phyloP scores from a whole-genome alignment of 2,329 filamentous ascomycete genomes.

The Neopestalotiopsis rosae region DNA sequence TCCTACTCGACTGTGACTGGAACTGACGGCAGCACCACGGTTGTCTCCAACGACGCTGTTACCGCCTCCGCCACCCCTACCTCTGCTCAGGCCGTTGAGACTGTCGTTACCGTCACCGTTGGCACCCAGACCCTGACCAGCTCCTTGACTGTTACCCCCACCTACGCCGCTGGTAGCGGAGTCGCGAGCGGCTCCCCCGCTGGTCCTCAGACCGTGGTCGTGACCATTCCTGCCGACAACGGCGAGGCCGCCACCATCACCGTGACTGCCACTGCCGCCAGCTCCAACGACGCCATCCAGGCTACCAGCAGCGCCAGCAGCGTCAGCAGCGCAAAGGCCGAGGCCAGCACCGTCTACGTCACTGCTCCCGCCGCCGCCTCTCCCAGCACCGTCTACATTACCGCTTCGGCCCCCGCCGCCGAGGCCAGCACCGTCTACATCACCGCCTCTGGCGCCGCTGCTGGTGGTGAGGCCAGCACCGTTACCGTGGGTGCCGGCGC shows the following conservation, averaged over 20 bases:
- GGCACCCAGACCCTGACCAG: conserved; percentile 7
- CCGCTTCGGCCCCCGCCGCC: conserved; percentile 15
- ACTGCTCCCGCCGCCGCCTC: conserved; percentile 2
- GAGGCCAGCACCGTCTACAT: conserved; percentile 21
- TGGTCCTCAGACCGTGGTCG: conserved; percentile 15
- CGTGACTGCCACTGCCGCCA: conserved; percentile 27
- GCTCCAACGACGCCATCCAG: conserved; percentile 21
- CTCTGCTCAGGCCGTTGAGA: conserved; percentile 16
- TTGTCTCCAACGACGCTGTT: conserved; percentile 17
- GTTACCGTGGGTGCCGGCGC: conserved; percentile 16
- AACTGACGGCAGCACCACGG: conserved; percentile 8
- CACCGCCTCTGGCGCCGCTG: conserved; percentile 19
- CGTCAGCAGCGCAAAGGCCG: conserved; percentile 13
- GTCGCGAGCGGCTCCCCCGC: conserved; percentile 8
- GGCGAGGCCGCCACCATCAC: conserved; percentile 23
- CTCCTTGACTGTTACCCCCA: conserved; percentile 15
- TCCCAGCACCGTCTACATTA: conserved; percentile 1
- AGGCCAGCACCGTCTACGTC: conserved; percentile 14
- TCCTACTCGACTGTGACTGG: background rate
- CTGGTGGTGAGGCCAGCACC: conserved; percentile 23
- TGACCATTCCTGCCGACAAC: conserved; percentile 18
- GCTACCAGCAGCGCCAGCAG: conserved; percentile 18
- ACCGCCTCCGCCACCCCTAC: conserved; percentile 13
- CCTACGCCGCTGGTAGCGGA: conserved; percentile 2
- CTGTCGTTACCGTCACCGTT: conserved; percentile 25